Conservation (phyloP, 108 stramenopile species). For the Pseudonitzschia multiseries region DNA sequence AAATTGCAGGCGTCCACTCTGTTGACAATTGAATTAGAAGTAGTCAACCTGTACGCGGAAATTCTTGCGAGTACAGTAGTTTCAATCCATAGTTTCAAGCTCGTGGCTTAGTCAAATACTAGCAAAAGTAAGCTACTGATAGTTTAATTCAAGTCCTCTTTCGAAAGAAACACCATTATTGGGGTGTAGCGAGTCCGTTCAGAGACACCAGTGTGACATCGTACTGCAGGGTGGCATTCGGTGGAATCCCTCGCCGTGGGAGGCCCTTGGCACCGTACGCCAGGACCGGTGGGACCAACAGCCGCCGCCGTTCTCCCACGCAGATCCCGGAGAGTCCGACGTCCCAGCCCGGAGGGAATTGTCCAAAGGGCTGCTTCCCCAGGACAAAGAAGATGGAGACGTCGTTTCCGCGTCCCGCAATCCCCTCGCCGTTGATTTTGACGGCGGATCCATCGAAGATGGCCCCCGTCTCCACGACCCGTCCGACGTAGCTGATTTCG, state of each 20-base stretch:
- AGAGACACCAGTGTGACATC: constrained; percentile 79
- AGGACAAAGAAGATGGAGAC: constrained; percentile 79
- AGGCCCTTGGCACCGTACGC: constrained; percentile 75
- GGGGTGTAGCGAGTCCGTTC: constrained; percentile 82
- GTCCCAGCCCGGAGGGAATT: constrained; percentile 89
- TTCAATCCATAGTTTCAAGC: no score
- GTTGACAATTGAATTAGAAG: no score
- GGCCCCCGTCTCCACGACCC: constrained; percentile 65
- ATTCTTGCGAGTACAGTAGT: no score
- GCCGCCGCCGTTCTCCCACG: constrained; percentile 76
- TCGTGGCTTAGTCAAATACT: no score
- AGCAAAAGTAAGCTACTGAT: no score
- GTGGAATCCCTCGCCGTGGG: constrained; percentile 79
- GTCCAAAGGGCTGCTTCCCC: constrained; percentile 88
- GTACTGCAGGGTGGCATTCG: constrained; percentile 81
- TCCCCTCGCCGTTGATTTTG: constrained; percentile 69
- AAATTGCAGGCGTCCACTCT: no score
- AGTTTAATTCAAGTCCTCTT: no score
- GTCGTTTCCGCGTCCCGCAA: constrained; percentile 86
- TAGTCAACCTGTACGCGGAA: no score
- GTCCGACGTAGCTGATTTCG: constrained; percentile 78
- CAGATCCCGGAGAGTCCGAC: constrained; percentile 66
- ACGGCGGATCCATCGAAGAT: constrained; percentile 83
- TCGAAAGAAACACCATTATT: no score
- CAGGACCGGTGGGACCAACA: constrained; percentile 78